Evolutionary conservation across 2,329 filamentous ascomycete species (phyloP).

Genomic region (Hypoxylon sp.): DNA sequence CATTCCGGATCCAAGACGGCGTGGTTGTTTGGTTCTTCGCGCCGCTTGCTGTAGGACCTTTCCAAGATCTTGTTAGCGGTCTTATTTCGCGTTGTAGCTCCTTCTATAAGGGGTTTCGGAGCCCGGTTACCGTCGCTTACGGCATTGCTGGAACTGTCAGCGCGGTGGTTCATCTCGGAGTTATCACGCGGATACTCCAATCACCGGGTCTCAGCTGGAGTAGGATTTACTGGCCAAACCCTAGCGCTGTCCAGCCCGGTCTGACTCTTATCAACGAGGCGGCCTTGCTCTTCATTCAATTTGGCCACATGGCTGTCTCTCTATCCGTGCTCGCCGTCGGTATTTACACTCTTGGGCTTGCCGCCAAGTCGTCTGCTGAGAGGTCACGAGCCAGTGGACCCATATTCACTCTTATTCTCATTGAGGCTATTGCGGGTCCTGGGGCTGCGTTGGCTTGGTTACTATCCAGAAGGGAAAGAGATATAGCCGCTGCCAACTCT

Average conservation of each 20-base stretch:
- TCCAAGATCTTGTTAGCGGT: slow-evolving; percentile 21
- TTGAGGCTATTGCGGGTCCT: slow-evolving; percentile 21
- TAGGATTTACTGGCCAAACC: slow-evolving; percentile 29
- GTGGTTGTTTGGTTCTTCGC: slow-evolving; percentile 19
- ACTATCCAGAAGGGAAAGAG: slow-evolving; percentile 20
- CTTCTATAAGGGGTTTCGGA: slow-evolving; percentile 4
- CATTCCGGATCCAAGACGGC: slow-evolving; percentile 23
- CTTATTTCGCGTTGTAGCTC: slow-evolving; percentile 17
- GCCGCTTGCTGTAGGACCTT: slow-evolving; percentile 16
- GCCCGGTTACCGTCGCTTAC: slow-evolving; percentile 18
- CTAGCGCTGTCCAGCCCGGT: slow-evolving; percentile 18
- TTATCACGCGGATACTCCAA: slow-evolving; percentile 9
- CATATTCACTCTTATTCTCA: background rate
- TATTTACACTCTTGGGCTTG: slow-evolving; percentile 7
- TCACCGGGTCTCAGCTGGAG: slow-evolving; percentile 20
- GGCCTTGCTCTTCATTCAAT: slow-evolving; percentile 28
- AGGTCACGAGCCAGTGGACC: background rate
- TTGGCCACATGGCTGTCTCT: slow-evolving; percentile 16
- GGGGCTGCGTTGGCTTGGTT: slow-evolving; percentile 33
- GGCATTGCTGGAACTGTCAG: slow-evolving; percentile 22
- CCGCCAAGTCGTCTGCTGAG: background rate
- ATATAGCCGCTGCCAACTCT: slow-evolving; percentile 1
- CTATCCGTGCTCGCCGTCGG: slow-evolving; percentile 23
- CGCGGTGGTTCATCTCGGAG: slow-evolving; percentile 11
- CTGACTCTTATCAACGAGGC: slow-evolving; percentile 24